Conservation (phyloP, 106 monocot genomes). For the Amphibolis antarctica region DNA sequence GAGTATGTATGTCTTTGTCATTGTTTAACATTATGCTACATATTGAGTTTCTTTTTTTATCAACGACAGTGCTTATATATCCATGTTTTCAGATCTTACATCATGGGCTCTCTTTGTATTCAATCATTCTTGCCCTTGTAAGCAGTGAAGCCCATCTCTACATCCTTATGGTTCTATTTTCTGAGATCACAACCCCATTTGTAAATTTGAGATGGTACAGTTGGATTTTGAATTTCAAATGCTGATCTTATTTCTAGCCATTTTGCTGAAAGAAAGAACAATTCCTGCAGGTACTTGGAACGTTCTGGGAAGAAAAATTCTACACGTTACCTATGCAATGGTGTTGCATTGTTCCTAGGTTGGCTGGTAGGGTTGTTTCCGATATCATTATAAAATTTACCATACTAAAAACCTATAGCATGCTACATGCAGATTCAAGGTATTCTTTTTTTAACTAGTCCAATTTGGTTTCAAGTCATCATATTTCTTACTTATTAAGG, state of each 20-base stretch:
- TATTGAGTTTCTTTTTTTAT: not conserved
- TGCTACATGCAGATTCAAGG: not conserved
- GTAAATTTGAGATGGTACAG: conserved; percentile 57
- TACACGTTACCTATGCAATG: conserved; percentile 50
- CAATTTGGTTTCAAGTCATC: not conserved
- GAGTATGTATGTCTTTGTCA: conserved; percentile 66
- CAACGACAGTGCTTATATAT: not conserved
- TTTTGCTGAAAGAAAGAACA: not conserved
- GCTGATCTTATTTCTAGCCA: not conserved
- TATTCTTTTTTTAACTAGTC: not conserved
- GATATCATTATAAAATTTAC: not conserved
- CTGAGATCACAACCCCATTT: conserved; percentile 59
- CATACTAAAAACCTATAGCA: not conserved
- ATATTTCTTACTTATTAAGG: too few relatives aligned
- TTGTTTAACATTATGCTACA: not conserved
- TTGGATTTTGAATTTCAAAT: not conserved
- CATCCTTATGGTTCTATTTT: conserved; percentile 63
- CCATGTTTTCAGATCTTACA: conserved; percentile 35
- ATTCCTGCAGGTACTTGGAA: conserved; percentile 49
- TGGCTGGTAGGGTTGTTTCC: conserved; percentile 40
- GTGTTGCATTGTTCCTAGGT: conserved; percentile 42
- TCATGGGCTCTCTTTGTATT: conserved; percentile 45
- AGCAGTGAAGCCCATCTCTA: conserved; percentile 41
- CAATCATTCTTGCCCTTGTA: conserved; percentile 41
- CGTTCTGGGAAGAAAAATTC: conserved; percentile 44